Conservation (phyloP, 441 rosid genomes). For the Theobroma grandiflorum region DNA sequence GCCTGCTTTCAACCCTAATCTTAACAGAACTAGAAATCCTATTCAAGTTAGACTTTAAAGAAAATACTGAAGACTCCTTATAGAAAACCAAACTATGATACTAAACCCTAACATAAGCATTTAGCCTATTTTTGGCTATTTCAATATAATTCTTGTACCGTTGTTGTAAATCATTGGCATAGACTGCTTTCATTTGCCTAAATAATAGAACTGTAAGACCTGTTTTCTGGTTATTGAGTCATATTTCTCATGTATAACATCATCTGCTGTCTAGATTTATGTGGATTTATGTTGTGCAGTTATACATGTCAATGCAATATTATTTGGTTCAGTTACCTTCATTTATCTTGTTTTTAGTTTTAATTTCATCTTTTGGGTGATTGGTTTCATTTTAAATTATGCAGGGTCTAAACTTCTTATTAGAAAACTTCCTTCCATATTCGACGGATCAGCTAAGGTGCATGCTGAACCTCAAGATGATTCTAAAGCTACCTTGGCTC, state of each 20-base stretch:
- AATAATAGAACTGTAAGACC: neutral
- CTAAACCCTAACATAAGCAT: no score
- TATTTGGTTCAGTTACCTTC: neutral
- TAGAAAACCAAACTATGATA: no score
- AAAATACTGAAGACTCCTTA: no score
- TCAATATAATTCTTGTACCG: neutral
- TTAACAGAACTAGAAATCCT: no score
- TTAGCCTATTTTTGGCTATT: no score
- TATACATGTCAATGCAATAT: neutral
- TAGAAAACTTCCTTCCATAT: slow-evolving; percentile 72
- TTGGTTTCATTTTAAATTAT: slow-evolving; percentile 2
- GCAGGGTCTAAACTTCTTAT: slow-evolving; percentile 91
- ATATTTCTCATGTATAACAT: neutral
- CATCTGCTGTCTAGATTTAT: slow-evolving; percentile 14
- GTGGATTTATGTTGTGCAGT: slow-evolving; percentile 4
- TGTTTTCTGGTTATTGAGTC: neutral
- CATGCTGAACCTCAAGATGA: slow-evolving; percentile 90
- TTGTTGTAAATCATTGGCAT: neutral
- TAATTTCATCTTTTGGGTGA: neutral
- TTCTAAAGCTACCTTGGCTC: slow-evolving; percentile 84
- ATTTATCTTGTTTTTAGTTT: neutral
- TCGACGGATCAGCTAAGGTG: slow-evolving; percentile 76
- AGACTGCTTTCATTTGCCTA: neutral
- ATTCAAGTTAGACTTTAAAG: no score
- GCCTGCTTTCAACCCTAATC: no score